Percentiles rank a stretch among this genome's conserved stretches.
Evolutionary conservation across 2,329 filamentous ascomycete genomes (phyloP).

Genomic region (Podosphaera aphanis): DNA sequence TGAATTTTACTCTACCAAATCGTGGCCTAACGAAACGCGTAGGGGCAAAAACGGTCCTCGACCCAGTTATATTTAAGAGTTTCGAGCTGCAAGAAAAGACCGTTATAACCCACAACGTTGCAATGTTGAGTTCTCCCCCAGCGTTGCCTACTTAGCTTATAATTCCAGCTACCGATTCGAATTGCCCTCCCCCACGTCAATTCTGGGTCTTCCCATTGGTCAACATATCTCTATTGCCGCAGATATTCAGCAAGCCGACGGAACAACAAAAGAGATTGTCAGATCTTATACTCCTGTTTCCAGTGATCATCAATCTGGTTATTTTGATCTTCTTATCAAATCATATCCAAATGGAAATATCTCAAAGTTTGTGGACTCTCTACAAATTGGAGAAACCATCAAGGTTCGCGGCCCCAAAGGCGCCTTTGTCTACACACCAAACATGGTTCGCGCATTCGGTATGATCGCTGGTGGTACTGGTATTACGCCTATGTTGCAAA

Average conservation of each 20-base stretch:
- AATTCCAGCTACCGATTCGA: constrained; percentile 65
- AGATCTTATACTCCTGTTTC: constrained; percentile 85
- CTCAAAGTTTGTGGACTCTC: constrained; percentile 68
- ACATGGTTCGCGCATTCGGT: constrained; percentile 88
- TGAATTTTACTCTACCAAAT: background rate
- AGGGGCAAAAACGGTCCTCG: constrained; percentile 65
- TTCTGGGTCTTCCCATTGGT: constrained; percentile 90
- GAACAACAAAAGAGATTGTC: constrained; percentile 59
- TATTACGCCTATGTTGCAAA: constrained; percentile 95
- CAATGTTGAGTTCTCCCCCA: constrained; percentile 37
- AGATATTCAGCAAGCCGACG: constrained; percentile 38
- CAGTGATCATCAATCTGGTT: constrained; percentile 68
- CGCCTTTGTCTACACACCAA: constrained; percentile 89
- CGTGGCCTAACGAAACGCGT: constrained; percentile 6
- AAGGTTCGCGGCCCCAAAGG: constrained; percentile 87
- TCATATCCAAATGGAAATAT: constrained; percentile 96
- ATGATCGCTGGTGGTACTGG: constrained; percentile 97
- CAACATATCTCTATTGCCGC: constrained; percentile 96
- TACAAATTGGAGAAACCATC: constrained; percentile 68
- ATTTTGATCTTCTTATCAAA: constrained; percentile 95
- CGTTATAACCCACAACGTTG: constrained; percentile 89
- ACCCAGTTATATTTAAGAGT: constrained; percentile 69
- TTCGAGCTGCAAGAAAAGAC: constrained; percentile 91
- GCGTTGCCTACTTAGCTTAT: constrained; percentile 5
- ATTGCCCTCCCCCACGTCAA: constrained; percentile 51